phyloP scores from a whole-genome alignment of 768 basidiomycete species.

The Lactarius pseudohatsudake region DNA sequence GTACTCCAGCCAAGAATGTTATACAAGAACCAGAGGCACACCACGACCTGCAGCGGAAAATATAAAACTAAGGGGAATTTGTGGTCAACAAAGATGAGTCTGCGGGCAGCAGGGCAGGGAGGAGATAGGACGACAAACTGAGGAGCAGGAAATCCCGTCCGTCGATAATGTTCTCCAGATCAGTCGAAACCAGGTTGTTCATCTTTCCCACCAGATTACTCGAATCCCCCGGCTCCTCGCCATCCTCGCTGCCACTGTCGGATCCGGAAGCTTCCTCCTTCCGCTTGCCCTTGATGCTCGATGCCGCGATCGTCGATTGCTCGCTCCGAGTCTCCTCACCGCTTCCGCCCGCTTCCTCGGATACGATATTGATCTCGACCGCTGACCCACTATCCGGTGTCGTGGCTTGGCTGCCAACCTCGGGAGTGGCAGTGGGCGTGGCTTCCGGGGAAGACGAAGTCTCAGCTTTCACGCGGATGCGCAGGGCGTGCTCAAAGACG shows the following conservation, averaged over 20 bases:
- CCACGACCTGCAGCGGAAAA: slow-evolving; percentile 42
- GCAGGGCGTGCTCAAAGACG: slow-evolving; percentile 55
- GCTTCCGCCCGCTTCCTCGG: slow-evolving; percentile 17
- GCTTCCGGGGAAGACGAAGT: slow-evolving; percentile 28
- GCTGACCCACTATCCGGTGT: slow-evolving; percentile 32
- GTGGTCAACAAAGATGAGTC: background rate
- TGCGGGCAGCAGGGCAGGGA: background rate
- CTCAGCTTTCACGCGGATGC: slow-evolving; percentile 52
- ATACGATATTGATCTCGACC: slow-evolving; percentile 14
- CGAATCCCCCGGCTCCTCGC: slow-evolving; percentile 17
- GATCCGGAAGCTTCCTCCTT: slow-evolving; percentile 5
- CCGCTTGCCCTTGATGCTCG: slow-evolving; percentile 29
- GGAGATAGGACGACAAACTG: slow-evolving; percentile 7
- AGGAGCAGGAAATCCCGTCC: slow-evolving; percentile 33
- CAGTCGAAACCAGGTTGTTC: slow-evolving; percentile 73
- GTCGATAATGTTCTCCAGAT: slow-evolving; percentile 41
- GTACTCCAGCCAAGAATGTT: slow-evolving; percentile 50
- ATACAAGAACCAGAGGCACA: slow-evolving; percentile 46
- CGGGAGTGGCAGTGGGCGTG: slow-evolving; percentile 19
- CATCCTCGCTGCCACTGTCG: slow-evolving; percentile 1
- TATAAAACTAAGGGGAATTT: slow-evolving; percentile 33
- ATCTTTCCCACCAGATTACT: slow-evolving; percentile 68
- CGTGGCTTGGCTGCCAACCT: slow-evolving; percentile 26
- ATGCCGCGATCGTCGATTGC: slow-evolving; percentile 14
- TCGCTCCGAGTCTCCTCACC: slow-evolving; percentile 14